Conservation (phyloP, 192 early-diverging fungal species). For the Coemansia sp. region DNA sequence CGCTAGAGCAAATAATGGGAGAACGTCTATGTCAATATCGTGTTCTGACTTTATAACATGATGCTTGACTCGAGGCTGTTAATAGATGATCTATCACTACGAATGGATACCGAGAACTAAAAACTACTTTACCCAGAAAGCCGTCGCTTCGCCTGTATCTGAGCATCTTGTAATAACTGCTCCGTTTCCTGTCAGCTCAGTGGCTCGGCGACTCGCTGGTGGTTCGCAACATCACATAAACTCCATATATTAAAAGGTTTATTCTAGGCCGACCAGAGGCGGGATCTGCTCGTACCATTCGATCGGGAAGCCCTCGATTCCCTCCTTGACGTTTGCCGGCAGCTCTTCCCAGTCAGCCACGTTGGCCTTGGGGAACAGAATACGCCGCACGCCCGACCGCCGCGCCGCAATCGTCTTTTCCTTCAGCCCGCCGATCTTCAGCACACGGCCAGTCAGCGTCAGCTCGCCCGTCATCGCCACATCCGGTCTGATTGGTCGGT, state of each 20-base stretch:
- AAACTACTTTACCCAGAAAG: too few relatives aligned
- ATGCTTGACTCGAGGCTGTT: too few relatives aligned
- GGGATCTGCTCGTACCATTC: slow-evolving; percentile 77
- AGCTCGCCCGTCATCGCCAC: slow-evolving; percentile 99
- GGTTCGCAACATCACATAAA: too few relatives aligned
- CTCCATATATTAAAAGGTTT: not conserved
- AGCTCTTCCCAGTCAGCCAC: slow-evolving; percentile 94
- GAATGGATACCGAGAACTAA: too few relatives aligned
- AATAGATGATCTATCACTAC: too few relatives aligned
- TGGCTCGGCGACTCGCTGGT: too few relatives aligned
- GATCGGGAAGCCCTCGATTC: slow-evolving; percentile 79
- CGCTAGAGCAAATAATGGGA: too few relatives aligned
- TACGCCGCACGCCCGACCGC: slow-evolving; percentile 79
- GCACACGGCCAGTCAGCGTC: slow-evolving; percentile 93
- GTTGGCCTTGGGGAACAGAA: slow-evolving; percentile 91
- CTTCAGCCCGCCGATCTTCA: slow-evolving; percentile 96
- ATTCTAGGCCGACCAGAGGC: slow-evolving; percentile 37
- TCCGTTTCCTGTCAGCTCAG: too few relatives aligned
- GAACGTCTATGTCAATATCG: too few relatives aligned
- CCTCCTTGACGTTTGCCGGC: slow-evolving; percentile 88
- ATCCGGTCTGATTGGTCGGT: slow-evolving; percentile 69
- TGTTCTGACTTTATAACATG: too few relatives aligned
- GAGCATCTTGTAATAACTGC: too few relatives aligned
- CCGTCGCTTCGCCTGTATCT: too few relatives aligned
- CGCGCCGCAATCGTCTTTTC: slow-evolving; percentile 99